Evolutionary conservation across 2,329 filamentous ascomycete species (phyloP).

Genomic region (Fusarium dlaminii): DNA sequence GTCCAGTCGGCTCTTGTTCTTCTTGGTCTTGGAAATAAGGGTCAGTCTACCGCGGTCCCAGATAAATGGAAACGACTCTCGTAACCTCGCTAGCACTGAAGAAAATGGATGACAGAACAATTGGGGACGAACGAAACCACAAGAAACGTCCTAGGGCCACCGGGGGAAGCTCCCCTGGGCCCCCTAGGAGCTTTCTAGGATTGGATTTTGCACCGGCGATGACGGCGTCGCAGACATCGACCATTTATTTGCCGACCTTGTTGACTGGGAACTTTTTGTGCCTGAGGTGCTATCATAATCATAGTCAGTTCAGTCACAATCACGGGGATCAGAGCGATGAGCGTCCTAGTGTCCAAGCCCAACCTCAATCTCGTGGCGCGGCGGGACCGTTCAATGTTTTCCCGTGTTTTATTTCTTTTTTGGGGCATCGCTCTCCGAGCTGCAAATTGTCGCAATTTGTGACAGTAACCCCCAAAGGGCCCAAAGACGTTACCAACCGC

Average conservation of each 20-base stretch:
- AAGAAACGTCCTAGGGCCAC: slow-evolving; percentile 25
- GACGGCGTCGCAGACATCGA: slow-evolving; percentile 23
- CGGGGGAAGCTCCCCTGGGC: slow-evolving; percentile 32
- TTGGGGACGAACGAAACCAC: slow-evolving; percentile 31
- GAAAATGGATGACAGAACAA: slow-evolving; percentile 31
- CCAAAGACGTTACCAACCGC: slow-evolving; percentile 5
- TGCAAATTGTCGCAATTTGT: slow-evolving; percentile 36
- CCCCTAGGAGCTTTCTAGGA: slow-evolving; percentile 32
- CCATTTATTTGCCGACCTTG: slow-evolving; percentile 21
- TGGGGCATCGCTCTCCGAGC: slow-evolving; percentile 22
- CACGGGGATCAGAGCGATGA: slow-evolving; percentile 21
- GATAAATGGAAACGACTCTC: slow-evolving; percentile 25
- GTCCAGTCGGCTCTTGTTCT: slow-evolving; percentile 10
- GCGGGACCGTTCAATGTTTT: slow-evolving; percentile 17
- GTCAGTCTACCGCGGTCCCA: slow-evolving; percentile 27
- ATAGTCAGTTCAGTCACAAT: neutral
- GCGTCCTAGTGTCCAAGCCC: slow-evolving; percentile 21
- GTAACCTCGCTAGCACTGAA: slow-evolving; percentile 19
- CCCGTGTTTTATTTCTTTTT: slow-evolving; percentile 23
- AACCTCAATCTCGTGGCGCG: slow-evolving; percentile 28
- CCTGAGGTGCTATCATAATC: slow-evolving; percentile 2
- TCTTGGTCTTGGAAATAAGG: slow-evolving; percentile 12
- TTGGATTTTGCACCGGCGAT: slow-evolving; percentile 12
- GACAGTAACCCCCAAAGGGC: neutral
- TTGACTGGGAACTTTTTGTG: slow-evolving; percentile 4